Base-by-base conservation (phyloP, 768 basidiomycete species). In the Chalciporus pseudorubinellus region DNA sequence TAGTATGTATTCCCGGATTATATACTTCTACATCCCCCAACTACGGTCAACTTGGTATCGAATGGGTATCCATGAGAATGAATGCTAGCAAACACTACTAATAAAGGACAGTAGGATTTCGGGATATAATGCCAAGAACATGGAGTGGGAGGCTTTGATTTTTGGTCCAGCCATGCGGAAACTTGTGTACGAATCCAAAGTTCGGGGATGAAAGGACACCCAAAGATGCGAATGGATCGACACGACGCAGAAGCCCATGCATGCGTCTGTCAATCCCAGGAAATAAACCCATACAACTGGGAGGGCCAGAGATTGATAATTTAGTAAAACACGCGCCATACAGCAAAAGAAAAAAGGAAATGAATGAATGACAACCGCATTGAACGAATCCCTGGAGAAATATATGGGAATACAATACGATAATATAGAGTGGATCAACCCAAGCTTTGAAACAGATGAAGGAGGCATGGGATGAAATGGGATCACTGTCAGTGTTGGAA, bases 401-500 rank as follows among this genome's bases (percentile, higher is more conserved):
- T 51, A 58, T 51, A 49, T 39, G 48, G 46, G 51, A 57, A 56
- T 69, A 69, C 66, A 66, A 61, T 66, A 71, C 22, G 19, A 53
- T 65, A 60, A 50, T 57, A 40, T 44, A 51, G 48, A 41, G 18
- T 16, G 2, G 10, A n/a, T 36, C 24, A 29, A 24, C 42, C 45
- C 57, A 44, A 34, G 52, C 11, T 36, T 36, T n/a, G n/a, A n/a
- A 34, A 36, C 34, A 36, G n/a, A 36, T n/a, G 14, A 33, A 41
- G 16, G 55, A 53, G 41, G 26, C 51, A 52, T n/a, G 50, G 44
- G 39, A 50, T 31, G 53, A 48, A 57, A 51, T 43, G 56, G 40
- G 50, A 53, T 50, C 33, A 28, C 22, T 11, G 20, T 58, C 54
- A 60, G 22, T 44, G 33, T 42, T 40, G 60, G 60, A 80, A 80